Evolutionary conservation across 225 moss, liverwort and hornwort genomes (phyloP).

Genomic region (Polytrichum commune): DNA sequence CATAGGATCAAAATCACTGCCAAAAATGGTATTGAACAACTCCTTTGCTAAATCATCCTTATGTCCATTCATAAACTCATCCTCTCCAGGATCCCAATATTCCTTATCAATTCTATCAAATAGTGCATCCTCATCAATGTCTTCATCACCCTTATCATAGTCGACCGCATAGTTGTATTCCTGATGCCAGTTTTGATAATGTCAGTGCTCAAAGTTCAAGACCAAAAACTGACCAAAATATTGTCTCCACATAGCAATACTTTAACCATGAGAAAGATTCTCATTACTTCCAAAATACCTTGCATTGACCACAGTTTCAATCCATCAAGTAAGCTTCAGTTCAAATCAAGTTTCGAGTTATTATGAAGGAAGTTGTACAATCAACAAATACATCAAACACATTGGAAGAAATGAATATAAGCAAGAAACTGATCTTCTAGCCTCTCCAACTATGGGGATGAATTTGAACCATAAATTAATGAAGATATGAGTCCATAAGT

Average conservation of each 20-base stretch:
- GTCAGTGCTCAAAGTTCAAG: constrained; percentile 9
- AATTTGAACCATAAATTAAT: not conserved
- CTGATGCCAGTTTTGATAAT: constrained; percentile 15
- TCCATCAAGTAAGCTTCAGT: too few relatives aligned
- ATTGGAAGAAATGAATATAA: too few relatives aligned
- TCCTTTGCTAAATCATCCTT: constrained; percentile 53
- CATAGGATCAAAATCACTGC: constrained; percentile 50
- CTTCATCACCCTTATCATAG: constrained; percentile 77
- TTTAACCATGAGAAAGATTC: too few relatives aligned
- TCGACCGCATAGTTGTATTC: constrained; percentile 83
- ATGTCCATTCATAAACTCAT: constrained; percentile 58
- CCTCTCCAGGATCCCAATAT: constrained; percentile 97
- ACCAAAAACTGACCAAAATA: constrained; percentile 1
- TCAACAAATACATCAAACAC: too few relatives aligned
- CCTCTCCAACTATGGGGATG: too few relatives aligned
- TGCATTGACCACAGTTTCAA: too few relatives aligned
- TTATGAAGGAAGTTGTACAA: too few relatives aligned
- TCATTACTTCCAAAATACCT: too few relatives aligned
- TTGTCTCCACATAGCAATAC: too few relatives aligned
- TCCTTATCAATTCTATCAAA: constrained; percentile 67
- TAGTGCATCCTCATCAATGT: constrained; percentile 60
- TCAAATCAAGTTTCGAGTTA: too few relatives aligned
- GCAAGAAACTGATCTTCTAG: too few relatives aligned
- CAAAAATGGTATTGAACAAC: constrained; percentile 51
- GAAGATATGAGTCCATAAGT: not conserved